phyloP scores from a whole-genome alignment of 2,329 filamentous ascomycete genomes.

The Xylariales sp. region DNA sequence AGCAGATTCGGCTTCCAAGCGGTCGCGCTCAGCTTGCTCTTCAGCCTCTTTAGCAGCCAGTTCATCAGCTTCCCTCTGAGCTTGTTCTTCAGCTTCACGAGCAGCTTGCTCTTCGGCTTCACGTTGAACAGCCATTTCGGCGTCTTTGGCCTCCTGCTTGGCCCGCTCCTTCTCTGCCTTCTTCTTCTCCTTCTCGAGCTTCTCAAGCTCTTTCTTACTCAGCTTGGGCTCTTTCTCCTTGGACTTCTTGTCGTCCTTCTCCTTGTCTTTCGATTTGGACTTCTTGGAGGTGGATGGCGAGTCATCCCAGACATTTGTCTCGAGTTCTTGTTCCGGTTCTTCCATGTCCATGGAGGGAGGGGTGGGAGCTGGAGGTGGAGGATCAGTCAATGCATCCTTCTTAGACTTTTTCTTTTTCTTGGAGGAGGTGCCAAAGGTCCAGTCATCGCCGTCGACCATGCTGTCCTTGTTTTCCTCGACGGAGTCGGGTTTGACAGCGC shows the following conservation, averaged over 20 bases:
- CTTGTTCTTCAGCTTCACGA: constrained; percentile 21
- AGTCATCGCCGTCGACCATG: constrained; percentile 39
- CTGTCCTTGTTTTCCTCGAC: constrained; percentile 38
- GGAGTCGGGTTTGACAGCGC: constrained; percentile 42
- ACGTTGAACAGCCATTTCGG: constrained; percentile 17
- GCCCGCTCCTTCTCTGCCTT: constrained; percentile 27
- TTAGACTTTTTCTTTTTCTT: constrained; percentile 39
- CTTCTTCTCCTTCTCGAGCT: constrained; percentile 39
- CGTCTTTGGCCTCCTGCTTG: constrained; percentile 20
- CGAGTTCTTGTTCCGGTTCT: constrained; percentile 34
- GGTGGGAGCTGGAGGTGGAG: constrained; percentile 43
- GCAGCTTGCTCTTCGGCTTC: constrained; percentile 28
- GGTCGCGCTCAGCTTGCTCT: constrained; percentile 13
- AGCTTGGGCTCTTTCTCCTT: constrained; percentile 37
- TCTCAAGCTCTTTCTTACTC: constrained; percentile 46
- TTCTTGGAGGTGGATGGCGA: constrained; percentile 26
- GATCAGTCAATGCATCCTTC: constrained; percentile 33
- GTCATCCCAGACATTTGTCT: constrained; percentile 30
- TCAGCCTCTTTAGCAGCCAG: constrained; percentile 21
- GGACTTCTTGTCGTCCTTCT: constrained; percentile 38
- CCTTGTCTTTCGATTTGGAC: constrained; percentile 38
- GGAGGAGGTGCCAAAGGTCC: constrained; percentile 37
- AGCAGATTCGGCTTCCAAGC: constrained; percentile 24
- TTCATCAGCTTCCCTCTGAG: constrained; percentile 16
- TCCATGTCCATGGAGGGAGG: constrained; percentile 42